Base-by-base conservation (phyloP, 176 grass and related monocot genomes). In the Phoenix dactylifera region DNA sequence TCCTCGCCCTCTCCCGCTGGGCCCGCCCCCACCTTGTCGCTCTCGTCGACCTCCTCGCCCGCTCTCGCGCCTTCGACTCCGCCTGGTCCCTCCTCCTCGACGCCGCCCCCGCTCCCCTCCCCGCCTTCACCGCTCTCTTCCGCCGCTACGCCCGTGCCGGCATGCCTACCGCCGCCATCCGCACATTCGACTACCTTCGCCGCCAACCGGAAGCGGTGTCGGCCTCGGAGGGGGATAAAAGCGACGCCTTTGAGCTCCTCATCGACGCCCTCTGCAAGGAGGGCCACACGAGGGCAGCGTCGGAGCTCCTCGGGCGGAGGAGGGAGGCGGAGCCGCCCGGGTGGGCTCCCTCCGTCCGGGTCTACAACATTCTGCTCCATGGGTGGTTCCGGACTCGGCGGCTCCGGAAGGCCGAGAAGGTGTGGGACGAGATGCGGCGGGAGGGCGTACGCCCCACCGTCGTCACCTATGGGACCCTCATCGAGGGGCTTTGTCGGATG, bases 251-350 rank as follows among this genome's bases (percentile, higher is more conserved):
- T 0, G 64, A 85, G 74, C 73, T 95, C 81, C 26, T 74, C 30
- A 62, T 85, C 30, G 85, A 88, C 22, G 85, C 89, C 30, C 76
- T 95, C 54, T 95, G 85, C 81, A 89, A 89, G 73, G 89, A 95
- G 64, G 81, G 85, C 9, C 69, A 85, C 59, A 60, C 81, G 12
- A 73, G 74, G 16, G 61, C 62, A 3, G 85, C 89, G 19, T 48
- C 68, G 16, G 68, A 76, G 72, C 81, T 94, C 15, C 20, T 94
- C 18, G 66, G 49, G 15, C 71, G 67, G 52, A 58, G 73, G 35
- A 26, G 51, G 5, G 85, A 79, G 19, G 75, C 76, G 15, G 20
- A 44, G 35, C 35, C 23, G 0, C 17, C 15, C 2, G n/a, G 26
- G 25, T 75, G 78, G 44, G 50, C 61, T 14, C 75, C 81, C 6